Percentiles rank a stretch among this genome's conserved stretches.
Evolutionary conservation across 179 eudicot genomes (phyloP).

Genomic region (Amaranthus tricolor): DNA sequence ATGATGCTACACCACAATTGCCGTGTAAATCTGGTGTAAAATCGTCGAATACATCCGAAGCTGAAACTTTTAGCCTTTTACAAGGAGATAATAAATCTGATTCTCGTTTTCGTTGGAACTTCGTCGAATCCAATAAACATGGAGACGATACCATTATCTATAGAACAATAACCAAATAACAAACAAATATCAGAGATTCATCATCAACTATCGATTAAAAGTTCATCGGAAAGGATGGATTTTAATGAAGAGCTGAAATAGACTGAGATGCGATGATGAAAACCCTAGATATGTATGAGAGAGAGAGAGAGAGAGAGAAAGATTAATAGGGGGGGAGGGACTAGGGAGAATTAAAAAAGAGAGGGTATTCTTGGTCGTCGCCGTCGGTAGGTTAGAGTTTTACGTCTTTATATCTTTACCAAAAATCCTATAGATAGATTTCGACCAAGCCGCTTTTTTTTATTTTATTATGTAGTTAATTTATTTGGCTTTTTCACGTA

Average conservation of each 20-base stretch:
- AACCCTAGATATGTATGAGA: background rate
- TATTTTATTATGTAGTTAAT: too few relatives aligned
- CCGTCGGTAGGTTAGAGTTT: too few relatives aligned
- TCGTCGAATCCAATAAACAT: constrained; percentile 3
- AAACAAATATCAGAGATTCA: background rate
- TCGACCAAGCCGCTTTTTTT: too few relatives aligned
- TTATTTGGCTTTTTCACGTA: too few relatives aligned
- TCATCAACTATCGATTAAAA: background rate
- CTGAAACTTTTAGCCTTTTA: constrained; percentile 34
- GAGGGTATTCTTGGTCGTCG: too few relatives aligned
- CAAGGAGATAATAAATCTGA: constrained; percentile 9
- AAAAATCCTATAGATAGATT: too few relatives aligned
- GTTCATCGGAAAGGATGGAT: background rate
- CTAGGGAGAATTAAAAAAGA: background rate
- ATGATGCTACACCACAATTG: constrained; percentile 16
- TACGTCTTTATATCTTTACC: too few relatives aligned
- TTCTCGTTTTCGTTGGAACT: constrained; percentile 15
- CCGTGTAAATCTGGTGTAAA: constrained; percentile 13
- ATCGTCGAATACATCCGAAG: constrained; percentile 13
- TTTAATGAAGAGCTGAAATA: background rate
- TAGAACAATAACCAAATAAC: background rate
- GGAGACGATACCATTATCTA: constrained; percentile 42
- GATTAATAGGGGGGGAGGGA: too few relatives aligned
- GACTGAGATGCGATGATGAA: background rate
- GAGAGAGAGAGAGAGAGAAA: background rate